A percentile compares a stretch with the other conserved stretches of the same genome.
Conservation (phyloP, 176 grass and related monocot genomes). For the Triticum dicoccoides region DNA sequence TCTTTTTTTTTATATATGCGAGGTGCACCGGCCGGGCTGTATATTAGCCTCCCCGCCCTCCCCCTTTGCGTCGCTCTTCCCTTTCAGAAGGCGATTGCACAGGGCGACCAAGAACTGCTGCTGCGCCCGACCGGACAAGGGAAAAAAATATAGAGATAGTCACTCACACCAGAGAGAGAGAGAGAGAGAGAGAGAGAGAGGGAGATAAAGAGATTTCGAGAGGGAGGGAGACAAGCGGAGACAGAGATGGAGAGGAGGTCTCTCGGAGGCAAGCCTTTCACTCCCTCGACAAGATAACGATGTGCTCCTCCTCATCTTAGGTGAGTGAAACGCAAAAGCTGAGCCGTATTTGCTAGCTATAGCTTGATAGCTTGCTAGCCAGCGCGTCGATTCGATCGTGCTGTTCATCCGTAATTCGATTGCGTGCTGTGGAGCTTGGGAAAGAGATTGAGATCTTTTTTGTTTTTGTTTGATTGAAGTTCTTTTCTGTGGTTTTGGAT, state of each 20-base stretch:
- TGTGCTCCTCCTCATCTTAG: conserved; percentile 54
- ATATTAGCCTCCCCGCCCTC: conserved; percentile 39
- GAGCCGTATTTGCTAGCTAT: background rate
- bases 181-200: background rate
- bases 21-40: background rate
- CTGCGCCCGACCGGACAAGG: conserved; percentile 48
- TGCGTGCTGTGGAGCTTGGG: background rate
- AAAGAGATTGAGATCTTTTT: conserved; percentile 10
- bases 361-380: background rate
- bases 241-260: conserved; percentile 54
- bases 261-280: conserved; percentile 60
- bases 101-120: conserved; percentile 41
- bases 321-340: conserved; percentile 18
- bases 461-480: background rate
- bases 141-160: conserved; percentile 58
- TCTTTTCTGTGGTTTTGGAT: background rate
- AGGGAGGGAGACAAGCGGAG: conserved; percentile 42
- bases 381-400: background rate
- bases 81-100: conserved; percentile 99
- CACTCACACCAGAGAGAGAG: conserved; percentile 36
- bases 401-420: background rate
- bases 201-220: conserved; percentile 51
- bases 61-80: conserved; percentile 54
- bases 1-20: conserved; percentile 23
- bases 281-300: conserved; percentile 65